These are phyloP conservation scores for Suhomyces ambrosiae DNA, from an alignment of 1,139 yeast genomes.

Conservation along the genomic window DNA sequence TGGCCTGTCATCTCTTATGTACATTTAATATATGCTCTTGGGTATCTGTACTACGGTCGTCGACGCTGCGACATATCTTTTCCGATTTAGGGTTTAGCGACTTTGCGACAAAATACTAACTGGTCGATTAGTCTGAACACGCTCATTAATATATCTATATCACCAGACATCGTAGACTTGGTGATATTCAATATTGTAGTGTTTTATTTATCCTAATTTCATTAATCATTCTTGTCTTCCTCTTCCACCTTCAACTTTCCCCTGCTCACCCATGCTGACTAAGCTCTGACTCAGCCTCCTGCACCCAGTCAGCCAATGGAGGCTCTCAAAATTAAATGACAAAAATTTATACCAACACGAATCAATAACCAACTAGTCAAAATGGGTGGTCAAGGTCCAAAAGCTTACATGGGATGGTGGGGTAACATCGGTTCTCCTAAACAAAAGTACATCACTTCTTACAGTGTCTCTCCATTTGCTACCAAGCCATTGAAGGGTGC, in stretches of 20 bases:
- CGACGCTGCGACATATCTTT: neutral
- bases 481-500: conserved; percentile 91
- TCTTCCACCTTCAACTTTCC: too few relatives aligned
- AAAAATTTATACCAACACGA: conserved; percentile 8
- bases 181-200: too few relatives aligned
- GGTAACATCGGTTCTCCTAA: conserved; percentile 83
- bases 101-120: neutral
- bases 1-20: conserved; percentile 11
- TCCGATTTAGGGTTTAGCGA: neutral
- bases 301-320: conserved; percentile 18
- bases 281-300: too few relatives aligned
- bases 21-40: conserved; percentile 14
- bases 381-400: conserved; percentile 78
- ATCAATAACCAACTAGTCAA: conserved; percentile 7
- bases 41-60: conserved; percentile 1
- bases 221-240: too few relatives aligned
- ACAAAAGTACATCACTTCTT: conserved; percentile 83
- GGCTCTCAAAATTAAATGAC: conserved; percentile 12
- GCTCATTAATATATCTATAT: too few relatives aligned
- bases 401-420: conserved; percentile 97
- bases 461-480: conserved; percentile 91
- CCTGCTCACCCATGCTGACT: too few relatives aligned
- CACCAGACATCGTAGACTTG: too few relatives aligned
- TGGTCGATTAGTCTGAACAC: too few relatives aligned
- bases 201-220: too few relatives aligned